A percentile compares a stretch with the other conserved stretches of the same genome.
Evolutionary conservation across 495 filamentous ascomycete species (phyloP).

Genomic region (Penicillium paradoxum): DNA sequence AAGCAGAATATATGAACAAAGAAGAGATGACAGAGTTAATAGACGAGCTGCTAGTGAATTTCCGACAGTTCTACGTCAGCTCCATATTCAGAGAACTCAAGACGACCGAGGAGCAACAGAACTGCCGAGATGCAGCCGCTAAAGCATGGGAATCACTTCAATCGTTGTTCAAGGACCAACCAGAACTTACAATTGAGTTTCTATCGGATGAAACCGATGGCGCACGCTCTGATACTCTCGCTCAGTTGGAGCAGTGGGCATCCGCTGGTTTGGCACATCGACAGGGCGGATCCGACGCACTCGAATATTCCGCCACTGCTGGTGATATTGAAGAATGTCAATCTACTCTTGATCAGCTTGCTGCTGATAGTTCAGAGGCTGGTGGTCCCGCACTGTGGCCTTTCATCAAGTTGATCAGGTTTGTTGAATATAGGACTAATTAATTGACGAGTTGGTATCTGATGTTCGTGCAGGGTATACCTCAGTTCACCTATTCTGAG

Average conservation of each 20-base stretch:
- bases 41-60: conserved; percentile 19
- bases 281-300: conserved; percentile 13
- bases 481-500: conserved; percentile 23
- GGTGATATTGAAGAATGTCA: conserved; percentile 16
- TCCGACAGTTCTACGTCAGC: conserved; percentile 16
- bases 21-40: conserved; percentile 22
- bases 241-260: conserved; percentile 14
- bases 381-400: conserved; percentile 26
- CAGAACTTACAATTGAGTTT: conserved; percentile 17
- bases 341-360: conserved; percentile 17
- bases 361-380: not conserved
- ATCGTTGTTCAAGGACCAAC: conserved; percentile 17
- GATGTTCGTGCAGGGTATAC: conserved; percentile 25
- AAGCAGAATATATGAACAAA: conserved; percentile 25
- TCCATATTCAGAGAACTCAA: conserved; percentile 9
- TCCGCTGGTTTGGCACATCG: conserved; percentile 1
- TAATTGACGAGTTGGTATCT: not conserved
- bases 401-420: conserved; percentile 33
- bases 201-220: conserved; percentile 11
- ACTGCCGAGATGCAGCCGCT: not conserved
- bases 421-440: not conserved
- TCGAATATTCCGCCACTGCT: conserved; percentile 10
- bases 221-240: conserved; percentile 8
- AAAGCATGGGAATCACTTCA: conserved; percentile 19
- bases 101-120: conserved; percentile 7